Conservation (phyloP, 306 rosid species). For the Quercus dentata region DNA sequence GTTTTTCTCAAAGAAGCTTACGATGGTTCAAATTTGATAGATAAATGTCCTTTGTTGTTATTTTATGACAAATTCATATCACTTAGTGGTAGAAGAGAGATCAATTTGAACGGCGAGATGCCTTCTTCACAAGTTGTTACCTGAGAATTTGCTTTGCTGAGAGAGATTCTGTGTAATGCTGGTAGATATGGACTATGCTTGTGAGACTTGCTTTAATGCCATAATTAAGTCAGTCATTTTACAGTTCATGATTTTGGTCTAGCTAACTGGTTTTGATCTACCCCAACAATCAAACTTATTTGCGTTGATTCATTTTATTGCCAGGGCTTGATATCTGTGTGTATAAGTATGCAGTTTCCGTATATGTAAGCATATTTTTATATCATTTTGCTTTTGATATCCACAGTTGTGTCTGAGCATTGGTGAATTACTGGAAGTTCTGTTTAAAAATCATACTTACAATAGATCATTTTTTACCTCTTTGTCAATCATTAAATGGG, state of each 20-base stretch:
- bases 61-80: constrained; percentile 44
- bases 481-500: too few relatives aligned
- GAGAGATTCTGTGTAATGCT: neutral
- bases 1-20: constrained; percentile 73
- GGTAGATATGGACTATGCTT: too few relatives aligned
- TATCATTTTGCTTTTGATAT: neutral
- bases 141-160: neutral
- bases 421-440: too few relatives aligned
- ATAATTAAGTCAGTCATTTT: too few relatives aligned
- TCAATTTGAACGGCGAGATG: constrained; percentile 24
- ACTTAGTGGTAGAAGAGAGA: constrained; percentile 60
- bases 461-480: too few relatives aligned
- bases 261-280: neutral
- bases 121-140: constrained; percentile 29
- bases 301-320: neutral
- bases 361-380: neutral
- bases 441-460: too few relatives aligned
- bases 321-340: neutral
- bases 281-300: neutral
- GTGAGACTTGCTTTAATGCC: too few relatives aligned
- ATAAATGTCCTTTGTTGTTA: constrained; percentile 54
- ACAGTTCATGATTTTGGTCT: neutral
- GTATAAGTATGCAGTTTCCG: neutral
- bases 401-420: too few relatives aligned
- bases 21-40: constrained; percentile 47